Base-by-base conservation (phyloP, 1,284 basidiomycete species). In the Fomitopsis pinicola region DNA sequence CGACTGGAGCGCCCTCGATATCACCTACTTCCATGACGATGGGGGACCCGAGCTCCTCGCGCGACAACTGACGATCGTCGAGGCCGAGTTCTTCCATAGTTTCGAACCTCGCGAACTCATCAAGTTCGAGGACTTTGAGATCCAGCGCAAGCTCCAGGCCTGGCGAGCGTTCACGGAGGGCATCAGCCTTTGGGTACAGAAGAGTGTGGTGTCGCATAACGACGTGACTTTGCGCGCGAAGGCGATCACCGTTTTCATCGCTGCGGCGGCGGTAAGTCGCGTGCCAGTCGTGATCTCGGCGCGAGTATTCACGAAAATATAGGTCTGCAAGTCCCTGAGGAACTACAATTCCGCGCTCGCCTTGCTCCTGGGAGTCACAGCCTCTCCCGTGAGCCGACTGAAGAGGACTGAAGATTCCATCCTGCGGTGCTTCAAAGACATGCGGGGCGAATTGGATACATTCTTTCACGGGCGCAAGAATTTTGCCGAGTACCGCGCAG, bases 11-110 rank as follows among this genome's bases (percentile, higher is more conserved):
- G 22, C 45, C 19, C n/a, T 67, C 30, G 63, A 67, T 40, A 55
- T 68, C 36, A 54, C 61, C 26, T 55, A 62, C 12, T 62, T 67
- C 55, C 55, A 59, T 45, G 55, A 55, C 17, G 22, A 33, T 2
- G 65, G 64, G 7, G 67, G 67, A 17, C 57, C 61, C 5, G 66
- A 66, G 42, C 66, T 69, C 50, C 46, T 71, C 26, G 69, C 68
- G 17, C 65, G 67, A 12, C 67, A 67, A 14, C 57, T 72, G n/a
- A 70, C 70, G 2, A 22, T 65, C 19, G 62, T 70, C n/a, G 70
- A 70, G 53, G 62, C 64, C 2, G 63, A 68, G 17, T 58, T 67
- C 26, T 70, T 71, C 57, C 64, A 65, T 33, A n/a, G 54, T 5
- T 62, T 68, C 33, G 35, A 63, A 9, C 70, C 70, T 2, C 64